Percentiles rank a stretch among this genome's conserved stretches.
Evolutionary conservation across 352 stramenopile species (phyloP).

Genomic region (Phytophthora pseudosyringae): DNA sequence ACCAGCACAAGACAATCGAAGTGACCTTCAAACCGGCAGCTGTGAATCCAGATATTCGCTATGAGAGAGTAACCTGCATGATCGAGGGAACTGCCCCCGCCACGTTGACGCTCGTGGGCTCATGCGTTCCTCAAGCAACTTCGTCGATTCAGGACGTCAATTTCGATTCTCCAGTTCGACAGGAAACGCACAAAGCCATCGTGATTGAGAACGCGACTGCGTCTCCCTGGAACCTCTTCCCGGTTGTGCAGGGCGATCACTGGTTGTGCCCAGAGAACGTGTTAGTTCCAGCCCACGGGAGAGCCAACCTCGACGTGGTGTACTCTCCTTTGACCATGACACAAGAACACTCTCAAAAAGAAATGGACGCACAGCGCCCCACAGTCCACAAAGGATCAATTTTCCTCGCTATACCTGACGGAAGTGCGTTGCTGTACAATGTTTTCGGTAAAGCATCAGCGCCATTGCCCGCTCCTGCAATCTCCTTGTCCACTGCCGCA

Average conservation of each 20-base stretch:
- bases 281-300: conserved; percentile 74
- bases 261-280: conserved; percentile 89
- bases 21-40: conserved; percentile 87
- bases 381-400: conserved; percentile 79
- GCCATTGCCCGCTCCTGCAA: conserved; percentile 46
- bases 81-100: conserved; percentile 71
- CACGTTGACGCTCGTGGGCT: conserved; percentile 77
- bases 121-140: conserved; percentile 87
- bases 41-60: conserved; percentile 89
- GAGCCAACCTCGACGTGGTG: conserved; percentile 62
- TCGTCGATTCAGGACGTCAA: conserved; percentile 89
- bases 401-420: conserved; percentile 92
- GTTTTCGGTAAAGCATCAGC: conserved; percentile 75
- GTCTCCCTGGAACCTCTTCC: conserved; percentile 86
- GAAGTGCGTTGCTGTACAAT: conserved; percentile 89
- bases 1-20: conserved; percentile 90
- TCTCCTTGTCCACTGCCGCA: conserved; percentile 66
- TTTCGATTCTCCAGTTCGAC: conserved; percentile 87
- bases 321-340: conserved; percentile 92
- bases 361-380: conserved; percentile 38
- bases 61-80: conserved; percentile 75
- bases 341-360: conserved; percentile 30
- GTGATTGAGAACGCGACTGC: conserved; percentile 84
- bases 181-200: conserved; percentile 63
- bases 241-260: conserved; percentile 87